A percentile compares a stretch with the other conserved stretches of the same genome.
phyloP scores from a whole-genome alignment of 2,329 filamentous ascomycete species.

The Colletotrichum sublineola region DNA sequence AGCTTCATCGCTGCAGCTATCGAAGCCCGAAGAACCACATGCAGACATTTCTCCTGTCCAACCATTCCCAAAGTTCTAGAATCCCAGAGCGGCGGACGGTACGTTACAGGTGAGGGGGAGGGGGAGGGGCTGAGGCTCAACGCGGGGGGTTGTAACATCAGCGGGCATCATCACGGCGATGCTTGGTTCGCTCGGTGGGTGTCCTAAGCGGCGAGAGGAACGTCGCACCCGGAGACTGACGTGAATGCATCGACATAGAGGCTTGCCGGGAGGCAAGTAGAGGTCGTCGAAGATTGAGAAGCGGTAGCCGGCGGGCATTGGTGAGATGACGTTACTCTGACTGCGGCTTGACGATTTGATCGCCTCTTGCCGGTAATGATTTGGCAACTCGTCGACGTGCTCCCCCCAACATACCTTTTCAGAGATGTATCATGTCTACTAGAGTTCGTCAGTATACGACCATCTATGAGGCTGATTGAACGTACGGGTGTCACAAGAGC shows the following conservation, averaged over 20 bases:
- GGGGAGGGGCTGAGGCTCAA: neutral
- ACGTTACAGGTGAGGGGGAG: neutral
- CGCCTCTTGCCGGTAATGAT: neutral
- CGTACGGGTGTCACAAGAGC: slow-evolving; percentile 3
- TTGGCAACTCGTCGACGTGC: neutral
- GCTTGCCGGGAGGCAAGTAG: neutral
- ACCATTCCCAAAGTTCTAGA: neutral
- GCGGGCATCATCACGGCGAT: neutral
- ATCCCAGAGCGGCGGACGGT: neutral
- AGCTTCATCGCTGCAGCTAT: neutral
- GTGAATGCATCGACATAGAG: neutral
- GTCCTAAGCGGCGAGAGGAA: neutral
- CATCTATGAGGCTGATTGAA: neutral
- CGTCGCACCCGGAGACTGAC: neutral
- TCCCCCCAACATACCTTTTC: neutral
- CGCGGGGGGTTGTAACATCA: neutral
- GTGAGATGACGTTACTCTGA: neutral
- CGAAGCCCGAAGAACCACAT: neutral
- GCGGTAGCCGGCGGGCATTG: neutral
- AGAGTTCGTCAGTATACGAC: neutral
- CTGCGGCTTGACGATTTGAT: neutral
- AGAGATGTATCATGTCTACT: neutral
- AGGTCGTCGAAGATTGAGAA: neutral
- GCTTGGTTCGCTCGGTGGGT: neutral
- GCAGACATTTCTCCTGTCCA: neutral